Evolutionary conservation across 2,329 filamentous ascomycete genomes (phyloP).

Genomic region (Exophiala oligosperma): DNA sequence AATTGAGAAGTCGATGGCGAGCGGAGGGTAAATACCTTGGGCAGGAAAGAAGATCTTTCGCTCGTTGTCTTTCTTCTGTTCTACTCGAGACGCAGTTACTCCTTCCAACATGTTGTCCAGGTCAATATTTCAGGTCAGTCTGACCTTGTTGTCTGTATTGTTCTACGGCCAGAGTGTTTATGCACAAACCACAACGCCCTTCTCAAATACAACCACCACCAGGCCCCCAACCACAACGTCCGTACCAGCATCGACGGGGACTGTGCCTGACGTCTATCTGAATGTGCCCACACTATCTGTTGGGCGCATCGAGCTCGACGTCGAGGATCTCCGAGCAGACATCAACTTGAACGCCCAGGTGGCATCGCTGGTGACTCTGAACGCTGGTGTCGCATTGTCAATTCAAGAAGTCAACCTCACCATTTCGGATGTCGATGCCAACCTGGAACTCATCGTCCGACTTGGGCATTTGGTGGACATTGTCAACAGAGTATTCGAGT

Average conservation of each 20-base stretch:
- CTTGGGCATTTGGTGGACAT: constrained; percentile 62
- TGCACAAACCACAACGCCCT: not conserved
- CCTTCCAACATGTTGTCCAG: not conserved
- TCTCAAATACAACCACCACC: not conserved
- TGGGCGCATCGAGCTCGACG: constrained; percentile 59
- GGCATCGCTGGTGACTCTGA: constrained; percentile 57
- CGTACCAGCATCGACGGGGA: constrained; percentile 27
- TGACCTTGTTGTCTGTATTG: not conserved
- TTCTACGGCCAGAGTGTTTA: not conserved
- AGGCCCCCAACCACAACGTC: constrained; percentile 1
- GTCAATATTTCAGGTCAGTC: not conserved
- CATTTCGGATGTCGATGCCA: constrained; percentile 59
- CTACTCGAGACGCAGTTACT: not conserved
- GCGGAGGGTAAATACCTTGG: not conserved
- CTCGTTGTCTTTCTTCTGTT: not conserved
- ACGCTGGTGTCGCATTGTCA: constrained; percentile 49
- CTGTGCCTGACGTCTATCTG: constrained; percentile 56
- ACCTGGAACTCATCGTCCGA: constrained; percentile 61
- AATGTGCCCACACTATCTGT: constrained; percentile 60
- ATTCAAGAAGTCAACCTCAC: constrained; percentile 60
- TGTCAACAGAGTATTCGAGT: constrained; percentile 60
- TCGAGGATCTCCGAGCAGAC: constrained; percentile 60
- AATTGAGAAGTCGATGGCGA: not conserved
- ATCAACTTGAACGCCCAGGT: constrained; percentile 62
- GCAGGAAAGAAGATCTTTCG: not conserved